Evolutionary conservation across 2,329 filamentous ascomycete genomes (phyloP).

Genomic region (Aspergillus neoniger): DNA sequence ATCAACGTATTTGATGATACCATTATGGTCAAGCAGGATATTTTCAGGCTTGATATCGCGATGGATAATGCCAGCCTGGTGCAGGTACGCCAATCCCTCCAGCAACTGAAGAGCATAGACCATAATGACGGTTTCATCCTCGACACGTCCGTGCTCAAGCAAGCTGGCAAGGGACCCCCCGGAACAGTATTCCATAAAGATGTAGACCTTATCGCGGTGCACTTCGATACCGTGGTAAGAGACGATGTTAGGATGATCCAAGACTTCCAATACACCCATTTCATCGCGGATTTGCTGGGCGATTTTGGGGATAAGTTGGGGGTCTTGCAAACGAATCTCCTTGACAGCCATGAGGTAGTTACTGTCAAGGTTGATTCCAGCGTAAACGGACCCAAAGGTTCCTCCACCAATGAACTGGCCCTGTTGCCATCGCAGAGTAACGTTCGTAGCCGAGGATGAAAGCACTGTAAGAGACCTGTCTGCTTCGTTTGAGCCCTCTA

Average conservation of each 20-base stretch:
- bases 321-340: slow-evolving; percentile 95
- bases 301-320: slow-evolving; percentile 91
- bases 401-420: slow-evolving; percentile 97
- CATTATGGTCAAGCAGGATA: slow-evolving; percentile 93
- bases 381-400: slow-evolving; percentile 96
- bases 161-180: slow-evolving; percentile 88
- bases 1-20: slow-evolving; percentile 98
- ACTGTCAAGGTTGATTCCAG: slow-evolving; percentile 94
- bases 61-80: slow-evolving; percentile 88
- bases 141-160: slow-evolving; percentile 92
- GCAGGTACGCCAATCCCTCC: slow-evolving; percentile 90
- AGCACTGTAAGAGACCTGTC: slow-evolving; percentile 92
- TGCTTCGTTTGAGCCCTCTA: slow-evolving; percentile 93
- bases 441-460: slow-evolving; percentile 90
- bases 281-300: slow-evolving; percentile 93
- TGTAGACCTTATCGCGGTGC: slow-evolving; percentile 98
- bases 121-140: slow-evolving; percentile 96
- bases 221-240: slow-evolving; percentile 98
- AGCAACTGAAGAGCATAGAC: slow-evolving; percentile 93
- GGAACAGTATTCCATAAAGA: slow-evolving; percentile 99
- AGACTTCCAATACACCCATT: slow-evolving; percentile 91
- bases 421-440: slow-evolving; percentile 96
- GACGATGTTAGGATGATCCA: slow-evolving; percentile 97
- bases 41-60: slow-evolving; percentile 99
- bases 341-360: slow-evolving; percentile 98